Percentiles rank a stretch among this genome's conserved stretches.
Evolutionary conservation across 176 grass and related monocot genomes (phyloP).

Genomic region (Aegilops sharonensis): DNA sequence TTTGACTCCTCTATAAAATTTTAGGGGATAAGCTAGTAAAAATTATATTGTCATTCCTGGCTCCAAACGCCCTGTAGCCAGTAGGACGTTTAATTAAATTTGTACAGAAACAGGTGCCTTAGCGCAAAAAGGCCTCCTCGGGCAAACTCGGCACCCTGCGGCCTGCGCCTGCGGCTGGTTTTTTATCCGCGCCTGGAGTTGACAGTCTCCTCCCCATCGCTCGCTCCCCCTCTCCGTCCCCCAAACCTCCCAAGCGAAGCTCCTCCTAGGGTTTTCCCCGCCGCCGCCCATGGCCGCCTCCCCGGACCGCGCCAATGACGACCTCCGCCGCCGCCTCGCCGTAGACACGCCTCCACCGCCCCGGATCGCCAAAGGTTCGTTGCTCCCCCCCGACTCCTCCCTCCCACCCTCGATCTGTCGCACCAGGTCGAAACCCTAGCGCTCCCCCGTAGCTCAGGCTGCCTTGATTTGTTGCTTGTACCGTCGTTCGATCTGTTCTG

Average conservation of each 20-base stretch:
- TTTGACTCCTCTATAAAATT: no score
- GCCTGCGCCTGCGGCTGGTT: neutral
- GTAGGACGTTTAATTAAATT: no score
- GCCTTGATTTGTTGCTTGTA: conserved; percentile 5
- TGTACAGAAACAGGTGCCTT: no score
- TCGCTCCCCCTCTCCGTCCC: conserved; percentile 18
- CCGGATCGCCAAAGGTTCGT: conserved; percentile 66
- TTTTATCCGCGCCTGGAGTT: conserved; percentile 42
- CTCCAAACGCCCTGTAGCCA: no score
- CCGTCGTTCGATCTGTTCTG: neutral
- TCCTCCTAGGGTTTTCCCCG: conserved; percentile 55
- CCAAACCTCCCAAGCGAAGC: conserved; percentile 37
- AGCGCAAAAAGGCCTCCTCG: neutral
- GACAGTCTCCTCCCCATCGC: neutral
- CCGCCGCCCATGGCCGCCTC: conserved; percentile 51
- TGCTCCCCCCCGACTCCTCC: neutral
- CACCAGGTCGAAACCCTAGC: conserved; percentile 29
- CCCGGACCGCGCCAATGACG: conserved; percentile 64
- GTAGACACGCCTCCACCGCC: conserved; percentile 59
- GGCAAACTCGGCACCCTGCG: conserved; percentile 25
- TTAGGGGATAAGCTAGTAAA: no score
- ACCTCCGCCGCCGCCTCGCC: conserved; percentile 50
- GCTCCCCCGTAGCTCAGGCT: neutral
- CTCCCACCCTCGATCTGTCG: conserved; percentile 22
- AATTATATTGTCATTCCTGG: no score